Base-by-base conservation (phyloP, 108 stramenopile genomes). In the Cyclotella cryptica region DNA sequence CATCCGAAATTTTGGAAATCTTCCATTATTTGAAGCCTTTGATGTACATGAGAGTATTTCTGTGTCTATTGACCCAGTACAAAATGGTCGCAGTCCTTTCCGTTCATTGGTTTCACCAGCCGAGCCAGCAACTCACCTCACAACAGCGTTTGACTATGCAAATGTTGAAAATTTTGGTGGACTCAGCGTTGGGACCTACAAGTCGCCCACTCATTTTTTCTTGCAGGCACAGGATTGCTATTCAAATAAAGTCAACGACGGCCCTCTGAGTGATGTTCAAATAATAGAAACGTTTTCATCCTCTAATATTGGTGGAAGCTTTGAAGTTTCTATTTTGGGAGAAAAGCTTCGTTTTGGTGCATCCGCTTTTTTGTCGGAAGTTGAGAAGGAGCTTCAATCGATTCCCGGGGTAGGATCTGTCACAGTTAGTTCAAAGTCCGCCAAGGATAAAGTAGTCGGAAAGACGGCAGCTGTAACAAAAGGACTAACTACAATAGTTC, bases 331-430 rank as follows among this genome's bases (percentile, higher is more conserved):
- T 19, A 83, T 81, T 47, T 63, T 72, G 21, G 86, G 69, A 12
- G 51, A 58, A 14, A 71, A 21, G 15, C 40, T 80, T 27, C 65
- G 46, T 14, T 42, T 84, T 30, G 41, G 52, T 54, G 79, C 57
- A 43, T 74, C 73, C 24, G 65, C 83, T 2, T 78, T 74, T 54
- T 81, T 81, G 24, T 42, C 39, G 8, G 88, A 76, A 27, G n/a
- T 94, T 11, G 75, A 91, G 77, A 53, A n/a, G 15, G 86, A 66
- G 9, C 82, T 94, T 9, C 86, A 86, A 66, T 55, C 62, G 8
- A 79, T 94, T 41, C 85, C 87, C 24, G 89, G 80, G 26, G 49
- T 94, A 29, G 89, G 85, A 26, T 53, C 73, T 22, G 88, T 92
- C 1, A 69, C 61, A n/a, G 91, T 94, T 5, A 59, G 77, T 30